A percentile compares a stretch with the other conserved stretches of the same genome.
phyloP scores from a whole-genome alignment of 345 rosid genomes.

The Camelina neglecta region DNA sequence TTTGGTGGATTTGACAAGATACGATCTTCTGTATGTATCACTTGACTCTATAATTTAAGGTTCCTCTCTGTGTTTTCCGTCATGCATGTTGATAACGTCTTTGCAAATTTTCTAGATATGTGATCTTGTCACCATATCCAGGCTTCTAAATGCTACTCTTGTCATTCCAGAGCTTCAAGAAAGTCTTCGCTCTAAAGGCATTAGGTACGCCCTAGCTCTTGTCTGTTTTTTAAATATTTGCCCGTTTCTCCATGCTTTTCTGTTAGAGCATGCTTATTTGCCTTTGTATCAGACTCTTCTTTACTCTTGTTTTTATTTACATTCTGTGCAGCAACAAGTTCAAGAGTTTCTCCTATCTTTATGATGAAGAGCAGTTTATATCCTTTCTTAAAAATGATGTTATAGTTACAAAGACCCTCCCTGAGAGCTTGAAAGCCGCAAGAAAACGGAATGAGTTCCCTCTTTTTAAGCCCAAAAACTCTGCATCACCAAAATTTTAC shows the following conservation, averaged over 20 bases:
- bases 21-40: slow-evolving; percentile 75
- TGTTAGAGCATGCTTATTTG: slow-evolving; percentile 11
- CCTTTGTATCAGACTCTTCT: slow-evolving; percentile 13
- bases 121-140: slow-evolving; percentile 99
- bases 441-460: slow-evolving; percentile 77
- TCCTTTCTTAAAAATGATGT: slow-evolving; percentile 88
- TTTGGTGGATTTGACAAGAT: slow-evolving; percentile 96
- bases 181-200: slow-evolving; percentile 84
- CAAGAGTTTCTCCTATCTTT: slow-evolving; percentile 96
- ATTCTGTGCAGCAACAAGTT: slow-evolving; percentile 65
- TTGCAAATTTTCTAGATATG: slow-evolving; percentile 91
- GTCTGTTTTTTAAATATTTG: slow-evolving; percentile 3
- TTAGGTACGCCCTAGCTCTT: slow-evolving; percentile 59
- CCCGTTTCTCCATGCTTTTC: slow-evolving; percentile 25
- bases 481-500: slow-evolving; percentile 78
- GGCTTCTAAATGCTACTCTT: slow-evolving; percentile 99
- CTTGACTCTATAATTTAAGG: slow-evolving; percentile 20
- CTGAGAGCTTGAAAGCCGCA: slow-evolving; percentile 75
- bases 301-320: slow-evolving; percentile 34
- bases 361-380: slow-evolving; percentile 93
- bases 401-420: slow-evolving; percentile 68
- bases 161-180: slow-evolving; percentile 99
- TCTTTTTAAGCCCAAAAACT: slow-evolving; percentile 73
- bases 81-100: slow-evolving; percentile 48
- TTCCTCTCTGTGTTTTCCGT: slow-evolving; percentile 15